phyloP scores from a whole-genome alignment of 139 green algal species.

The Ettlia oleoabundans region DNA sequence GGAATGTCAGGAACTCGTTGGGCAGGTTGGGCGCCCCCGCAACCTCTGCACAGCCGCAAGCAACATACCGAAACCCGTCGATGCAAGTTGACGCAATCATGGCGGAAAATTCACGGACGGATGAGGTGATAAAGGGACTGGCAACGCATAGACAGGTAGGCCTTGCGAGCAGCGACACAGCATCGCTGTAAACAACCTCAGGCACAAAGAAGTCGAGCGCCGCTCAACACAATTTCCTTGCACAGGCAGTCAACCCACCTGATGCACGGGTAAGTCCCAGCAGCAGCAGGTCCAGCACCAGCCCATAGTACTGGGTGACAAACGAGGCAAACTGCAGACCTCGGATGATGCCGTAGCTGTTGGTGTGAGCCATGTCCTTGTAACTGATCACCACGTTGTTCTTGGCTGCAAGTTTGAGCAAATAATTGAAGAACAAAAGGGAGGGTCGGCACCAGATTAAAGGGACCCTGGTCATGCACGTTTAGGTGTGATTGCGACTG shows the following conservation, averaged over 20 bases:
- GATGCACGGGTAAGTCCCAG: slow-evolving; percentile 95
- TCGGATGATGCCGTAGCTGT: slow-evolving; percentile 97
- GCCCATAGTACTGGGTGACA: slow-evolving; percentile 95
- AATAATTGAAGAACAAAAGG: background rate
- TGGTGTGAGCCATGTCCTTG: slow-evolving; percentile 99
- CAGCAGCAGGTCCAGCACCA: slow-evolving; percentile 97
- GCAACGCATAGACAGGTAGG: no score
- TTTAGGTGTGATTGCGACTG: no score
- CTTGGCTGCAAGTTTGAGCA: slow-evolving; percentile 47
- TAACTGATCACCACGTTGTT: slow-evolving; percentile 83
- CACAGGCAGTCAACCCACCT: background rate
- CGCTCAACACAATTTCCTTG: background rate
- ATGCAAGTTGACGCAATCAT: no score
- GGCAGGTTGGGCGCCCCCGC: slow-evolving; percentile 91
- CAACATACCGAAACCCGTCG: background rate
- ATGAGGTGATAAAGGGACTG: no score
- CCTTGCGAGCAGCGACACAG: no score
- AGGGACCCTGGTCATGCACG: no score
- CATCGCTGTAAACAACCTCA: background rate
- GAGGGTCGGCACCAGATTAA: slow-evolving; percentile 32
- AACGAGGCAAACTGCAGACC: slow-evolving; percentile 99
- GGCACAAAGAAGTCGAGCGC: background rate
- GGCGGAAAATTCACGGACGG: no score
- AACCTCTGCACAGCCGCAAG: slow-evolving; percentile 71
- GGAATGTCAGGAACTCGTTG: slow-evolving; percentile 98